Evolutionary conservation across 2,329 filamentous ascomycete genomes (phyloP), one percentile per base, ranked within the genome.

Genomic region (Penicillium sp.): DNA sequence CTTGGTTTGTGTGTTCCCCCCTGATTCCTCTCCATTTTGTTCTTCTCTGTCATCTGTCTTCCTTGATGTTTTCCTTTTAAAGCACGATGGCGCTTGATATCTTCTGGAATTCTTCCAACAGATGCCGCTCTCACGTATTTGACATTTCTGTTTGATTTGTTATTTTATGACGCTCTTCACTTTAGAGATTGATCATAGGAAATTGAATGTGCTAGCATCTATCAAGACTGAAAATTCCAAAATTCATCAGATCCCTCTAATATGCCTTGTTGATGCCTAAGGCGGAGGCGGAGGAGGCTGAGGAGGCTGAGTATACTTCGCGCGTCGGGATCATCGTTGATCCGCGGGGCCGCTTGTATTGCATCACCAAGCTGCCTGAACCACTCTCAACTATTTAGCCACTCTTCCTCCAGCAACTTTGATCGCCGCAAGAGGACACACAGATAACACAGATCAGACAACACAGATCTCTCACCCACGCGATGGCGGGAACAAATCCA

Each of bases 401-500:
- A 22, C 38, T 20, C 15, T 10, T 54, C n/a, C 37, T 34, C 39
- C 20, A 34, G 25, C 39, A 54, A 31, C n/a, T 20, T 28, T 39
- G 4, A 41, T 31, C 34, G 8, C 20, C n/a, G 25, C 22, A n/a
- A 38, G 8, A 28, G 11, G 22, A 41, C 34, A 28, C 35, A 35
- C n/a, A 49, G 14, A 31, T 5, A 45, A 22, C 1, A 17, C 10
- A 34, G 28, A 25, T 15, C 10, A 20, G 22, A 31, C 1, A 45
- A 22, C 0, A 17, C 10, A 34, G 37, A 25, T 15, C 10, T 41
- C 5, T 51, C 42, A 12, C 25, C 15, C 20, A 17, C 3, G 3
- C 5, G 1, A 69, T 69, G 67, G 5, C 60, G 31, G 35, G 28
- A 34, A 53, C 77, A 70, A 63, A 68, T 31, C 39, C 60, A 1